Percentiles rank a stretch among this genome's conserved stretches.
phyloP scores from a whole-genome alignment of 495 filamentous ascomycete genomes.

The Aspergillus biplanus region DNA sequence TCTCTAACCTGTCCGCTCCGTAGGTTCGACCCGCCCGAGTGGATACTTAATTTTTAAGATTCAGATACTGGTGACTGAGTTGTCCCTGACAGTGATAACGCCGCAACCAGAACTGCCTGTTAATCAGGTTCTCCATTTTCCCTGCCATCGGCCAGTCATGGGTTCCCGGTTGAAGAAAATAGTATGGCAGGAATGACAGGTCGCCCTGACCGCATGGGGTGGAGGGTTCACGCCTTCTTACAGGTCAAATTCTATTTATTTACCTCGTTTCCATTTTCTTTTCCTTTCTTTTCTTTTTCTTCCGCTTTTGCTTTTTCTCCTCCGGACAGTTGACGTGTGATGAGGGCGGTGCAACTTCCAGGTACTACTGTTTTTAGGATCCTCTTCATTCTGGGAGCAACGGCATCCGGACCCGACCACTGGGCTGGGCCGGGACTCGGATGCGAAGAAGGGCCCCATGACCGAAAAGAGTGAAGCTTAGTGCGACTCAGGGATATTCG shows the following conservation, averaged over 20 bases:
- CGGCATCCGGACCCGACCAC: neutral
- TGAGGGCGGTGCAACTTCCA: conserved; percentile 1
- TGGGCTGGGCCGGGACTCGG: neutral
- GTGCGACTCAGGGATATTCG: conserved; percentile 11
- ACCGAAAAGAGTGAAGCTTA: conserved; percentile 4
- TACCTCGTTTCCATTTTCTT: neutral
- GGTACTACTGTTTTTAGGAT: neutral
- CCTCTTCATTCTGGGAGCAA: neutral
- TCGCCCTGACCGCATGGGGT: neutral
- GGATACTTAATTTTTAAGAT: conserved; percentile 9
- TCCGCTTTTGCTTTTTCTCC: neutral
- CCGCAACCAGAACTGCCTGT: neutral
- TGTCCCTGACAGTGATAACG: neutral
- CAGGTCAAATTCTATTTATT: neutral
- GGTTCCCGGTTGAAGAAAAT: neutral
- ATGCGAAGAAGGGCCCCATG: conserved; percentile 4
- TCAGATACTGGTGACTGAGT: conserved; percentile 6
- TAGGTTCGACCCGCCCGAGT: conserved; percentile 15
- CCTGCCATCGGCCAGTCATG: neutral
- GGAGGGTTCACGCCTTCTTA: neutral
- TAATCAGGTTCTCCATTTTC: neutral
- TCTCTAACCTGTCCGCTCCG: neutral
- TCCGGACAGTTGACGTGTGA: neutral
- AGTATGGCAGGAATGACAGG: neutral
- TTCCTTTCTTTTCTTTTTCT: neutral